Base-by-base conservation (phyloP, 176 grass and related monocot species). In the Phragmites australis region DNA sequence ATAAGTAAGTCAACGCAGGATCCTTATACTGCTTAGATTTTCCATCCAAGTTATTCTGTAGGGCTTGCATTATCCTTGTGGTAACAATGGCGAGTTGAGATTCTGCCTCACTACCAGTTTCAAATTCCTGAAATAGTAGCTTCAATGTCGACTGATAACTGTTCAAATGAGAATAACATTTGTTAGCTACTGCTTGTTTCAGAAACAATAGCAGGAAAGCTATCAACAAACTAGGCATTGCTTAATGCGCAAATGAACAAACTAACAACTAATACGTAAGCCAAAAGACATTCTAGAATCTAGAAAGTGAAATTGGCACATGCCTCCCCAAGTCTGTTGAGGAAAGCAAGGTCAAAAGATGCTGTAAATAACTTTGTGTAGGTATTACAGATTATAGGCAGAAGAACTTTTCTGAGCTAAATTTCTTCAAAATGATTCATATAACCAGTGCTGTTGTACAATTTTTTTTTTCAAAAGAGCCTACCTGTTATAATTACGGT, bases 21-120 rank as follows among this genome's bases (percentile, higher is more conserved):
- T 98, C 95, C 83, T 83, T 98, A 45, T 98, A 98, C 45, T 87
- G 92, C 58, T 94, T 98, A 21, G 92, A 98, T 83, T 98, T 98
- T 54, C 87, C 89, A 86, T 98, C 95, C 81, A 98, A 77, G 64
- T 94, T 98, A 90, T 80, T 94, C 85, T 94, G 95, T 74, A 98
- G 81, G 59, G 95, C 92, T 92, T 98, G 95, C 92, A 98, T 98
- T 82, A 98, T 98, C 57, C 95, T 79, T 82, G 84, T 98, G 75
- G 92, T 98, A 75, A 98, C 88, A 79, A 88, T 85, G 22, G 92
- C 90, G 59, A 98, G 88, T 71, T 98, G 92, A 83, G 95, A 94
- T 81, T 94, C 92, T 81, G 92, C 70, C 65, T 91, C 88, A 57
- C 65, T 86, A 13, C 81, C 86, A 81, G 59, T 83, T 79, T 90